Base-by-base conservation (phyloP, 2,329 filamentous ascomycete species). In the Sclerotinia spermophila region DNA sequence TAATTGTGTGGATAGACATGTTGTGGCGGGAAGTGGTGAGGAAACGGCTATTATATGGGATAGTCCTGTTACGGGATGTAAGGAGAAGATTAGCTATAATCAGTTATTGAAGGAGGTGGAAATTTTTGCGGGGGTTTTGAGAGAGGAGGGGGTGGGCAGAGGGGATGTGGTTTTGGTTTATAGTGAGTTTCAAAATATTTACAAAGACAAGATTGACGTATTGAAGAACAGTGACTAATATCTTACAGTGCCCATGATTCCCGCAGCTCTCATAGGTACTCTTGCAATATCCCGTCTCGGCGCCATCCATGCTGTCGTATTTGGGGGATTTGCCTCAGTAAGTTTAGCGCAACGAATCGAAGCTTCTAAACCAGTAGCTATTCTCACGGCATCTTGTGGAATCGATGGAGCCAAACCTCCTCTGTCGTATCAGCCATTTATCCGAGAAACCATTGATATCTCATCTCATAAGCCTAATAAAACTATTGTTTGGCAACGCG, bases 131-230 rank as follows among this genome's bases (percentile, higher is more conserved):
- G 94, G 92, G 0, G 93, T 94, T 2, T 81, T 98, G 77, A 84
- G 90, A 69, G 92, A 96, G 79, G 90, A 95, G 76, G 94, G 94
- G 0, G 91, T 97, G 7, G 85, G 85, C 75, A 93, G 87, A 80
- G 94, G 94, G 1, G 92, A 97, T 82, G 91, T 96, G 0, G 93
- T 97, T 8, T 85, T 97, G 73, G 87, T 97, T 40, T 98, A 97
- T 81, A 97, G 91, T 92, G 81, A 79, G 88, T 81, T 30, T 24
- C 5, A 17, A n/a, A 5, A 6, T n/a, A n/a, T n/a, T n/a, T n/a
- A 35, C n/a, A 21, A 3, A n/a, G 3, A 7, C 15, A 0, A 15
- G 15, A 15, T 21, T 67, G 24, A 27, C 42, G 38, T 71, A 48
- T 75, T 35, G 73, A 44, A 33, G 44, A 2, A 13, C 1, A n/a